These are phyloP conservation scores for Chaetomiaceae sp. DNA, from an alignment of 2,329 filamentous ascomycete species.

Conservation along the genomic window DNA sequence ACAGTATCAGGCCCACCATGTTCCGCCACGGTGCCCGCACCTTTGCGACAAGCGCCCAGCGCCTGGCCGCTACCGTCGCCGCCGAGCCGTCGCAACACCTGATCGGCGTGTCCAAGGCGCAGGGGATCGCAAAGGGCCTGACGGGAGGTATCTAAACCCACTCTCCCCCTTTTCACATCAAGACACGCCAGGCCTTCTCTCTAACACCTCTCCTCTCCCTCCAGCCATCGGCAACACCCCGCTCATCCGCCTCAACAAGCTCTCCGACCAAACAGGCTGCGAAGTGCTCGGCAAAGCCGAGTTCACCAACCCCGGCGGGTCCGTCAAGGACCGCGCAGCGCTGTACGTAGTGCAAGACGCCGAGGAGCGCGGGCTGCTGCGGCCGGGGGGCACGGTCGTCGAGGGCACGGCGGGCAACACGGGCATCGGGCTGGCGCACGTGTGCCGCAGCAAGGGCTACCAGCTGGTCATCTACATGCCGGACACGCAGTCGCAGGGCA, in stretches of 20 bases:
- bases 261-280: slow-evolving; percentile 88
- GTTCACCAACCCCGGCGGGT: slow-evolving; percentile 97
- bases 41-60: slow-evolving; percentile 58
- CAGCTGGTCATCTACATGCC: slow-evolving; percentile 99
- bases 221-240: slow-evolving; percentile 96
- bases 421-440: slow-evolving; percentile 93
- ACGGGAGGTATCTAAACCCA: slow-evolving; percentile 63
- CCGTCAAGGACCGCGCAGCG: slow-evolving; percentile 92
- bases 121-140: slow-evolving; percentile 71
- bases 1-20: slow-evolving; percentile 44
- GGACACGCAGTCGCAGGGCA: slow-evolving; percentile 95
- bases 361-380: slow-evolving; percentile 77
- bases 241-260: slow-evolving; percentile 78
- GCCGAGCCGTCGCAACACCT: slow-evolving; percentile 51
- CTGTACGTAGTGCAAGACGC: slow-evolving; percentile 91
- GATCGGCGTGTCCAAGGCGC: slow-evolving; percentile 69
- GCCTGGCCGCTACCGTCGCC: slow-evolving; percentile 40
- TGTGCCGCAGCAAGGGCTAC: slow-evolving; percentile 88
- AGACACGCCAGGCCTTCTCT: neutral
- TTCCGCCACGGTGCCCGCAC: slow-evolving; percentile 62
- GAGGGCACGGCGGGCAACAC: slow-evolving; percentile 98
- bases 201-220: neutral
- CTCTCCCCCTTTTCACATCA: neutral
- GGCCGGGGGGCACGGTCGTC: slow-evolving; percentile 85
- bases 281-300: slow-evolving; percentile 94